phyloP scores from a whole-genome alignment of 495 filamentous ascomycete species.

The Chaetomium cochliodes region DNA sequence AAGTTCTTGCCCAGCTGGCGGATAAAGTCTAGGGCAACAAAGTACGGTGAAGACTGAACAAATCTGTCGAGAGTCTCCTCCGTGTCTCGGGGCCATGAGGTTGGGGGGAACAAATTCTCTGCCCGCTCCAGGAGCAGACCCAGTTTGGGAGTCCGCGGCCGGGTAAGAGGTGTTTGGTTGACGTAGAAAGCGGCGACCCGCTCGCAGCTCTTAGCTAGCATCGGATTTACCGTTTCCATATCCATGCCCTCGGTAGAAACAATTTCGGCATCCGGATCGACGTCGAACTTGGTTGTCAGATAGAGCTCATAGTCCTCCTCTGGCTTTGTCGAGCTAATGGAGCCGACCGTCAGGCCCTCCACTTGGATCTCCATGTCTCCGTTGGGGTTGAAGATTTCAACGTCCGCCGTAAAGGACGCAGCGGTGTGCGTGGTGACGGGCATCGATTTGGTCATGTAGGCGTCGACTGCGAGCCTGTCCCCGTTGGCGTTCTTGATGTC shows the following conservation, averaged over 20 bases:
- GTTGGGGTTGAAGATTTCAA: constrained; percentile 38
- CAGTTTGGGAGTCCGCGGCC: not conserved
- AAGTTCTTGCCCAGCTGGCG: constrained; percentile 28
- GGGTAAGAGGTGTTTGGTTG: not conserved
- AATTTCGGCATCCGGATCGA: constrained; percentile 46
- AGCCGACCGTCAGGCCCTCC: constrained; percentile 41
- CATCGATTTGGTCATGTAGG: constrained; percentile 32
- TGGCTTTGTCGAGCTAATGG: constrained; percentile 38
- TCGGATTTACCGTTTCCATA: constrained; percentile 7
- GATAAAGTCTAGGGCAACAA: constrained; percentile 32
- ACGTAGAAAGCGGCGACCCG: constrained; percentile 40
- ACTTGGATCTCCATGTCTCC: constrained; percentile 44
- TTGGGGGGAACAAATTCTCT: not conserved
- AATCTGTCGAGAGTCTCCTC: constrained; percentile 33
- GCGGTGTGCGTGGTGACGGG: constrained; percentile 29
- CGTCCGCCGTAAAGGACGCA: constrained; percentile 40
- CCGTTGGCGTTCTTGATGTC: constrained; percentile 23
- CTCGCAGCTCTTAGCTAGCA: constrained; percentile 40
- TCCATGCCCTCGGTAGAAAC: constrained; percentile 6
- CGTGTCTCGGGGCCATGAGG: constrained; percentile 36
- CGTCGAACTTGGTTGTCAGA: constrained; percentile 39
- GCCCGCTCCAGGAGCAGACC: not conserved
- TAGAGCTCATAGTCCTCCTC: constrained; percentile 48
- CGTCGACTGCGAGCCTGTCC: constrained; percentile 38
- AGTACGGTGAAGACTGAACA: constrained; percentile 36